Base-by-base conservation (phyloP, 805 yeast genomes). In the Candida bentonensis region DNA sequence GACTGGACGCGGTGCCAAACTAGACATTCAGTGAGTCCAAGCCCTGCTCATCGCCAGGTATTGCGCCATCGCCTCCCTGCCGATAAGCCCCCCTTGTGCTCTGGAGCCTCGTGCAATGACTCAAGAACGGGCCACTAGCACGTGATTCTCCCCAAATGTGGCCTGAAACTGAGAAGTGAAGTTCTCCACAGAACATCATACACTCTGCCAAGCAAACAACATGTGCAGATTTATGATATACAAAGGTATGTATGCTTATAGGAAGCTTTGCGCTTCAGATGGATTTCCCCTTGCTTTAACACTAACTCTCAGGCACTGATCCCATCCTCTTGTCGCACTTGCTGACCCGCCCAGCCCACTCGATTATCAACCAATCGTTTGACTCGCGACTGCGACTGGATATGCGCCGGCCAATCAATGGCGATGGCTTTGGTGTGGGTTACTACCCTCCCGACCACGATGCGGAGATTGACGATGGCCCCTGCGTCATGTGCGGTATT, bases 351-450 rank as follows among this genome's bases (percentile, higher is more conserved):
- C 98, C 98, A 0, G 96, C 95, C 1, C 98, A 92, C 59, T 87
- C 96, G 3, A 92, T 92, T 56, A 92, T 92, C 59, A 89, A 89
- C 60, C 98, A 92, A 58, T 84, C 95, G 2, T 92, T 83, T 57
- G 98, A 92, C 59, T 79, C 92, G 34, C 65, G 98, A 42, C 69
- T 92, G 33, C 70, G 98, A 45, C 69, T 92, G 15, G 97, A 92
- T 57, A 79, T 78, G 54, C 67, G 94, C 51, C 76, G 95, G 43
- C 97, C 98, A 1, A 85, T 92, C 53, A 92, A 92, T 60, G 98
- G 98, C 36, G 98, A 92, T 62, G 98, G 98, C 0, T 92, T 92
- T 61, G 98, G 98, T 1, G 89, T 92, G 21, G 97, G 97, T 0
- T 92, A 92, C 64, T 92, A 92, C 58, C 65, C 69, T 11, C 54